A percentile compares a stretch with the other conserved stretches of the same genome.
Conservation (phyloP, 1,139 yeast genomes). For the Kodamaea arcana region DNA sequence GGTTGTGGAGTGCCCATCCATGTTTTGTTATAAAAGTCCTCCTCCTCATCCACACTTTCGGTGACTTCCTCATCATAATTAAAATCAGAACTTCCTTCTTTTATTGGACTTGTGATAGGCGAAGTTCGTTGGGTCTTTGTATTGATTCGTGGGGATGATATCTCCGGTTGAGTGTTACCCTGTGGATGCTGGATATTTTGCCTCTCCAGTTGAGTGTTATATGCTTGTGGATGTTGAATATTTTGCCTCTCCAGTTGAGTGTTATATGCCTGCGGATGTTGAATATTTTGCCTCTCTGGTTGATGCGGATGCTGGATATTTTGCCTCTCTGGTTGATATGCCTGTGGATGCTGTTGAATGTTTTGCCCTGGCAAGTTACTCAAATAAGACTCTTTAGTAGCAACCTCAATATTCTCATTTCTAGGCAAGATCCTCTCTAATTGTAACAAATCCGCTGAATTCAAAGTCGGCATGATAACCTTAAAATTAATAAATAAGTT, state of each 20-base stretch:
- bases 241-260: background rate
- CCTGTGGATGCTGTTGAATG: no score
- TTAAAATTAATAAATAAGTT: conserved; percentile 41
- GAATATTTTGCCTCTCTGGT: background rate
- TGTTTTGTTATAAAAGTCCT: conserved; percentile 16
- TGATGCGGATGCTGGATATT: background rate
- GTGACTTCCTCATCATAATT: conserved; percentile 25
- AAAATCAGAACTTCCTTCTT: conserved; percentile 14
- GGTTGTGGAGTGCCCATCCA: conserved; percentile 15
- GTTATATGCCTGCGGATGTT: background rate
- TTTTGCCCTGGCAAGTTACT: conserved; percentile 1
- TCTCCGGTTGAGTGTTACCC: background rate
- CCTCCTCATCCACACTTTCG: conserved; percentile 26
- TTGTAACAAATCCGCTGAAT: conserved; percentile 17
- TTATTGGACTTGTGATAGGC: background rate
- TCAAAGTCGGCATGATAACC: conserved; percentile 31
- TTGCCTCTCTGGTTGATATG: background rate
- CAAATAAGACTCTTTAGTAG: background rate
- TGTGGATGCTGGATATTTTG: background rate
- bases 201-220: background rate
- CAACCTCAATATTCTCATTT: background rate
- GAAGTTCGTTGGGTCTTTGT: background rate
- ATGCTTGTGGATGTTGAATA: background rate
- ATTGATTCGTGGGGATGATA: background rate
- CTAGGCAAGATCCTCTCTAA: conserved; percentile 27